These are phyloP conservation scores for Schizosaccharomyces cryophilus DNA, from an alignment of 805 yeast species.

Conservation along the genomic window DNA sequence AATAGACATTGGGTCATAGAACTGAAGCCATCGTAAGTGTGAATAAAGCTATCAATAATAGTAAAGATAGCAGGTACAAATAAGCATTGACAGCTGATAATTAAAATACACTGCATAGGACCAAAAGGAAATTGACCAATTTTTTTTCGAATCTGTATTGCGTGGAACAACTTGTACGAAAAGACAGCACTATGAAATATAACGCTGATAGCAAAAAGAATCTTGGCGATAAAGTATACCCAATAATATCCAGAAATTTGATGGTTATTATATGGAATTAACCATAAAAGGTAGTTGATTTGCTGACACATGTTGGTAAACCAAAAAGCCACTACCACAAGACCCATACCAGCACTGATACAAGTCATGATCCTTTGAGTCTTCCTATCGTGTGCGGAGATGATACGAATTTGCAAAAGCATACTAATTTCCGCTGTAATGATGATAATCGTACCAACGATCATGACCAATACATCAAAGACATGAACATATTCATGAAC, in stretches of 20 bases:
- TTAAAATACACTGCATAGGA: constrained; percentile 51
- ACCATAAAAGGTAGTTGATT: constrained; percentile 17
- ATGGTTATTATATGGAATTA: constrained; percentile 15
- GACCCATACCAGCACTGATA: constrained; percentile 23
- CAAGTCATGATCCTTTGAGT: constrained; percentile 26
- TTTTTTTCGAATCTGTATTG: constrained; percentile 45
- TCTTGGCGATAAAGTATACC: constrained; percentile 14
- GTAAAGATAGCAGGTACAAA: constrained; percentile 50
- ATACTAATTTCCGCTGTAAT: constrained; percentile 38
- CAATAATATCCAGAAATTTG: constrained; percentile 24
- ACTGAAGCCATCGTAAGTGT: constrained; percentile 19
- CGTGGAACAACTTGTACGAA: constrained; percentile 36
- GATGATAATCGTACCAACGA: constrained; percentile 38
- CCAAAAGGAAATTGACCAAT: constrained; percentile 68
- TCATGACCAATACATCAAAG: constrained; percentile 23
- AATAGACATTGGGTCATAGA: constrained; percentile 37
- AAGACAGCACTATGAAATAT: constrained; percentile 36
- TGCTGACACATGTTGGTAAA: constrained; percentile 17
- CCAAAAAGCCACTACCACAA: constrained; percentile 35
- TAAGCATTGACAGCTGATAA: constrained; percentile 65
- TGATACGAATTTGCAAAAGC: constrained; percentile 43
- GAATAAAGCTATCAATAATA: constrained; percentile 19
- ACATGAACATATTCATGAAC: constrained; percentile 19
- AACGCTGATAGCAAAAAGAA: constrained; percentile 46
- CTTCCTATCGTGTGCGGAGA: constrained; percentile 21